Base-by-base conservation (phyloP, 805 yeast genomes). In the Ogataea neopini region DNA sequence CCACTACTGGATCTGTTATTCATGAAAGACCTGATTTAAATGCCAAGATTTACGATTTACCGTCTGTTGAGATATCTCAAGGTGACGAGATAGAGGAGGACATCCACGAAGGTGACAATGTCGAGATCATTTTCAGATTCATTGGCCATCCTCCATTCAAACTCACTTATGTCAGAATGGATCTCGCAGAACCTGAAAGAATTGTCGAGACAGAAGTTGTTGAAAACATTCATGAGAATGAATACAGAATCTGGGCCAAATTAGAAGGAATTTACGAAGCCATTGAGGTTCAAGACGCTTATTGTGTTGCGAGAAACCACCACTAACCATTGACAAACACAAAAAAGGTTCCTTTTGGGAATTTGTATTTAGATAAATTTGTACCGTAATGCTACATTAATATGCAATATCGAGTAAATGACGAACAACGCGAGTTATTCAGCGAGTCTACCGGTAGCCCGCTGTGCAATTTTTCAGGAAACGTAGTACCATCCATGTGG, bases 201-300 rank as follows among this genome's bases (percentile, higher is more conserved):
- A 63, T 74, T 11, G 73, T 77, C 11, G 77, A 81, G 58, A 69
- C 77, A 58, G 65, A 81, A 52, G 81, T 83, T 11, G 78, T 88
- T 30, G 88, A 85, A 45, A 76, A 85, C 53, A 88, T 94, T 37
- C 71, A 79, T 68, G 84, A 79, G 2, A 70, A 81, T 59, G 87
- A 83, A 57, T 82, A 88, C 62, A 76, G 81, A 45, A 84, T 88
- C 6, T 71, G 76, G 60, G 92, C 96, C 1, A 86, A 88, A 56
- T 70, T 88, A 54, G 97, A 91, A 64, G 99, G 99, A 39, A 85
- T 88, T 3, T 94, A 94, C 62, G 96, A 91, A 66, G 97, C 97
- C 5, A 78, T 89, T 37, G 90, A 85, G 61, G 81, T 94, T n/a
- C 80, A 80, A 38, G 99, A 94, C 69, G 85, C 87, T 7, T 86